Evolutionary conservation across 306 rosid genomes (phyloP), one percentile per base, ranked within the genome.

Genomic region (Sicyos baderoa): DNA sequence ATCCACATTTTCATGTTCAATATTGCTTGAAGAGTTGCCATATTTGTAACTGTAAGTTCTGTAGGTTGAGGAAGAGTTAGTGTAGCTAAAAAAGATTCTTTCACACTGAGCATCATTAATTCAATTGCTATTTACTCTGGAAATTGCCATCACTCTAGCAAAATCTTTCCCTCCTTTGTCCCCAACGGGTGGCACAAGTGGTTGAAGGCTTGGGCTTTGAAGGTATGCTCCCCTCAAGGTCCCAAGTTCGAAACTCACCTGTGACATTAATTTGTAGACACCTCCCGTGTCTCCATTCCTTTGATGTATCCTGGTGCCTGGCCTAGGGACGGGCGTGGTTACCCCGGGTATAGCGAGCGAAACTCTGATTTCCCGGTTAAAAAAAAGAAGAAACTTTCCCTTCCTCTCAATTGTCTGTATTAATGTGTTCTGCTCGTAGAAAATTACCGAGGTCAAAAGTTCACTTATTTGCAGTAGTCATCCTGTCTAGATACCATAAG

Each of bases 71-170:
- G 50, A 52, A 70, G 71, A 45, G 50, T 32, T 70, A 51, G 73
- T 50, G 60, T 53, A 70, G 61, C 22, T 70, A 37, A 50, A 70
- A 17, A 52, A 50, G 71, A 66, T 66, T 66, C 55, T 17, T 66
- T 66, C 53, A 18, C 13, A 66, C 40, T 66, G 55, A 21, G 71
- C 71, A 66, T 66, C 48, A 66, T 66, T 14, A 47, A 66, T 66
- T 66, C 71, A 66, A 66, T 66, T 66, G 71, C 14, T 66, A 66
- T 47, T 64, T 22, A 44, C 15, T 61, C 68, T 37, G 48, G 22
- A 60, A 27, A 32, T 32, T 8, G 3, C 22, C 16, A 9, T 17
- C 49, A 61, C 29, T 63, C 69, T 62, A 37, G 11, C 54, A 65
- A 44, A 45, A 65, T 3, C 51, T 40, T 4, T 23, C 21, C 15